phyloP scores from a whole-genome alignment of 2,329 filamentous ascomycete species.

The Geoglossum cookeanum region DNA sequence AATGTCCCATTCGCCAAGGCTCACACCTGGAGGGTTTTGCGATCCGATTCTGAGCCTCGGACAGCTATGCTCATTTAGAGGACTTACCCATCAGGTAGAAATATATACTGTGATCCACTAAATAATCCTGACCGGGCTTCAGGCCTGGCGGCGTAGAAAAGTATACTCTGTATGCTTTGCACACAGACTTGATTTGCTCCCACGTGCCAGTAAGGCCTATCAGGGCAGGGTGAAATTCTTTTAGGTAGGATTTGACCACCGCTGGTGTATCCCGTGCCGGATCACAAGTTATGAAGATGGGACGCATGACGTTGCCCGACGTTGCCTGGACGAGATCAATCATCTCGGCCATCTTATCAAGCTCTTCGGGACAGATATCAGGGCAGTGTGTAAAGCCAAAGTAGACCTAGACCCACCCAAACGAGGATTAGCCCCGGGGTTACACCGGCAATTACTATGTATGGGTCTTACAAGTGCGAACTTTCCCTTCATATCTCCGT shows the following conservation, averaged over 20 bases:
- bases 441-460: neutral
- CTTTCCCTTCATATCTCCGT: slow-evolving; percentile 67
- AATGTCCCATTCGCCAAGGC: too few species aligned
- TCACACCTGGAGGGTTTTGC: neutral
- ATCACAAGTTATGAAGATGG: slow-evolving; percentile 91
- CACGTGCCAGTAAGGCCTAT: slow-evolving; percentile 85
- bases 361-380: slow-evolving; percentile 95
- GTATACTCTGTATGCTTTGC: slow-evolving; percentile 92
- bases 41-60: neutral
- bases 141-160: slow-evolving; percentile 83
- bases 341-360: slow-evolving; percentile 98
- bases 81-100: slow-evolving; percentile 82
- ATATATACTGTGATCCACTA: slow-evolving; percentile 98
- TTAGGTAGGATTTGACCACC: slow-evolving; percentile 67
- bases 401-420: slow-evolving; percentile 46
- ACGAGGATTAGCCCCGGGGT: neutral
- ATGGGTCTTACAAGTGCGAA: slow-evolving; percentile 48
- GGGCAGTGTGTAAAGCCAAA: slow-evolving; percentile 98
- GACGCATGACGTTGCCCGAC: slow-evolving; percentile 37
- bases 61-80: neutral
- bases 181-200: slow-evolving; percentile 81
- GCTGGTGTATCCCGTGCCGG: slow-evolving; percentile 75
- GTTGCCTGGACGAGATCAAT: slow-evolving; percentile 45
- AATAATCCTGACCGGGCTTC: slow-evolving; percentile 83
- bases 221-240: slow-evolving; percentile 76